Percentiles rank a stretch among this genome's conserved stretches.
phyloP scores from a whole-genome alignment of 2,329 filamentous ascomycete genomes.

The Xylariomycetidae sp. region DNA sequence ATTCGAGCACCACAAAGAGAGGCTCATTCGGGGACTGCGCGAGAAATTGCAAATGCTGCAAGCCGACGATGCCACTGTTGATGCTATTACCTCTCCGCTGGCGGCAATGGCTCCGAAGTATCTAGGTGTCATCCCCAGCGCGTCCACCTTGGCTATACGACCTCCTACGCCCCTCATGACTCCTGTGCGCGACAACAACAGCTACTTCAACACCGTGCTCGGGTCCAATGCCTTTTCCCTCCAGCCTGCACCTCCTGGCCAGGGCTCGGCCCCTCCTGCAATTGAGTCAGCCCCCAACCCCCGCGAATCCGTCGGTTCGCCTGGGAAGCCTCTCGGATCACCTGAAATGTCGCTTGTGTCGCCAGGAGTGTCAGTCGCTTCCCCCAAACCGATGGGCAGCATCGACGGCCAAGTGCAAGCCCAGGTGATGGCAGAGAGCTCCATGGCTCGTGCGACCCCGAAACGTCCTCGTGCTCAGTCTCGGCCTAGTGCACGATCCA shows the following conservation, averaged over 20 bases:
- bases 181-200: slow-evolving; percentile 13
- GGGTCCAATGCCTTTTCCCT: slow-evolving; percentile 7
- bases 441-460: slow-evolving; percentile 1
- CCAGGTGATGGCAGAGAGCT: slow-evolving; percentile 12
- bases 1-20: slow-evolving; percentile 19
- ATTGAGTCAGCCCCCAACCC: too few species aligned
- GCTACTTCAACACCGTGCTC: slow-evolving; percentile 16
- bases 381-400: slow-evolving; percentile 3
- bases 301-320: too few species aligned
- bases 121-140: slow-evolving; percentile 16
- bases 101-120: slow-evolving; percentile 15
- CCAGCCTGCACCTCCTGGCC: slow-evolving; percentile 1
- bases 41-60: slow-evolving; percentile 17
- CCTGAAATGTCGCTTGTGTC: too few species aligned
- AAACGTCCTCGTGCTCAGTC: slow-evolving; percentile 12
- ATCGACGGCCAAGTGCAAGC: slow-evolving; percentile 13
- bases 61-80: slow-evolving; percentile 14
- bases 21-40: slow-evolving; percentile 16
- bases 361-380: too few species aligned
- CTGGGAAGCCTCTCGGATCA: too few species aligned
- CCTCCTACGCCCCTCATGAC: slow-evolving; percentile 13
- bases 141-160: slow-evolving; percentile 15
- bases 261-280: too few species aligned
- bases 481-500: slow-evolving; percentile 3
- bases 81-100: slow-evolving; percentile 15